These are phyloP conservation scores for Vanrija pseudolonga DNA, from an alignment of 1,284 basidiomycete species.

Conservation along the genomic window DNA sequence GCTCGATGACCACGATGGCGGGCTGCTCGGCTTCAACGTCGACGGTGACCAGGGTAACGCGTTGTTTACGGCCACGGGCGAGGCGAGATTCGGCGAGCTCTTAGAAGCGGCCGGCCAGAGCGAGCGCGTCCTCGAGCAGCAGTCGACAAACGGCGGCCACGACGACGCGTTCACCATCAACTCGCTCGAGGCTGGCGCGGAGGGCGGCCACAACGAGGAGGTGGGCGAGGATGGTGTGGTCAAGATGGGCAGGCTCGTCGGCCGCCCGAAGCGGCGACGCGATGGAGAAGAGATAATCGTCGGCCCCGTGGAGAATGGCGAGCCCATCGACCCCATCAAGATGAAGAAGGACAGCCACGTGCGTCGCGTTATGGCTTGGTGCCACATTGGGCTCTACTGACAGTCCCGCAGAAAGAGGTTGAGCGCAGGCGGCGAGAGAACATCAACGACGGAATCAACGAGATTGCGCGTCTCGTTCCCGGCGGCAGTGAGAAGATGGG, in stretches of 20 bases:
- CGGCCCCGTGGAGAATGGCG: constrained; percentile 23
- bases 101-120: constrained; percentile 14
- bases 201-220: not conserved
- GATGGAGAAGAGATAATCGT: constrained; percentile 18
- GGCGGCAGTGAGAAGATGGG: constrained; percentile 55
- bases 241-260: not conserved
- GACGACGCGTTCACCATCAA: too few relatives aligned
- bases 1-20: constrained; percentile 11
- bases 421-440: constrained; percentile 88
- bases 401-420: constrained; percentile 76
- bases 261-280: constrained; percentile 18
- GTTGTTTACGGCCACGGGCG: constrained; percentile 13
- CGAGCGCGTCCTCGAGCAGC: constrained; percentile 1
- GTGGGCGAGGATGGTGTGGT: not conserved
- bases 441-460: constrained; percentile 93
- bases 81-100: constrained; percentile 17
- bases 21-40: constrained; percentile 9
- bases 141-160: not conserved
- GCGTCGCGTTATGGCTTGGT: constrained; percentile 10
- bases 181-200: not conserved
- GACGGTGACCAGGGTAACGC: constrained; percentile 12
- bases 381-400: not conserved
- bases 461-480: constrained; percentile 82
- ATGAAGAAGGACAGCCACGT: constrained; percentile 46
- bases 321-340: constrained; percentile 27